Percentiles rank a stretch among this genome's conserved stretches.
Conservation (phyloP, 495 filamentous ascomycete species). For the Parmelia sp. region DNA sequence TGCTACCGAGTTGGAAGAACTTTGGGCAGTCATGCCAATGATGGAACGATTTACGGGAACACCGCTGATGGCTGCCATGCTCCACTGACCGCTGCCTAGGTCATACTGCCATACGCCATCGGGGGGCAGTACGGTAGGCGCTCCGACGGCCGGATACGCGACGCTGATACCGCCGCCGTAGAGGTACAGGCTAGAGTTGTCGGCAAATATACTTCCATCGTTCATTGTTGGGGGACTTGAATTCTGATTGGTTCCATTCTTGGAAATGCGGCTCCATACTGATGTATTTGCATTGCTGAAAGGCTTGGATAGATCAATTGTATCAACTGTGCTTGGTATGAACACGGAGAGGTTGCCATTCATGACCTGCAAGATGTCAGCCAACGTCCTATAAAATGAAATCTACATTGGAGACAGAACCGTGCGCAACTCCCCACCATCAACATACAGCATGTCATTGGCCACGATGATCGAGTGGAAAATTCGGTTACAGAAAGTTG, state of each 20-base stretch:
- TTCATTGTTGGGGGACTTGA: conserved; percentile 15
- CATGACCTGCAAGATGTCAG: conserved; percentile 6
- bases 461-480: conserved; percentile 14
- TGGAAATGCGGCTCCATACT: conserved; percentile 17
- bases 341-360: conserved; percentile 4
- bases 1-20: not conserved
- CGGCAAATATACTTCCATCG: conserved; percentile 18
- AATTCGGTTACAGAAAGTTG: conserved; percentile 16
- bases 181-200: conserved; percentile 18
- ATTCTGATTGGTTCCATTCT: conserved; percentile 5
- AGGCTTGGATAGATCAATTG: conserved; percentile 16
- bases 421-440: conserved; percentile 13
- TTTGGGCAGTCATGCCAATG: conserved; percentile 10
- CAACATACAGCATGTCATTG: conserved; percentile 9
- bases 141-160: conserved; percentile 2
- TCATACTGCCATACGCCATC: conserved; percentile 20
- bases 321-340: conserved; percentile 13
- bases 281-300: conserved; percentile 18
- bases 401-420: not conserved
- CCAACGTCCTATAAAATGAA: not conserved
- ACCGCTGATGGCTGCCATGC: conserved; percentile 7
- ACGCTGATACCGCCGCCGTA: conserved; percentile 17
- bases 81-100: conserved; percentile 6
- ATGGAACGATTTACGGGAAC: conserved; percentile 8
- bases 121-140: conserved; percentile 3